These are phyloP conservation scores for Pythium phragmitis DNA, from an alignment of 352 stramenopile species.

Conservation along the genomic window DNA sequence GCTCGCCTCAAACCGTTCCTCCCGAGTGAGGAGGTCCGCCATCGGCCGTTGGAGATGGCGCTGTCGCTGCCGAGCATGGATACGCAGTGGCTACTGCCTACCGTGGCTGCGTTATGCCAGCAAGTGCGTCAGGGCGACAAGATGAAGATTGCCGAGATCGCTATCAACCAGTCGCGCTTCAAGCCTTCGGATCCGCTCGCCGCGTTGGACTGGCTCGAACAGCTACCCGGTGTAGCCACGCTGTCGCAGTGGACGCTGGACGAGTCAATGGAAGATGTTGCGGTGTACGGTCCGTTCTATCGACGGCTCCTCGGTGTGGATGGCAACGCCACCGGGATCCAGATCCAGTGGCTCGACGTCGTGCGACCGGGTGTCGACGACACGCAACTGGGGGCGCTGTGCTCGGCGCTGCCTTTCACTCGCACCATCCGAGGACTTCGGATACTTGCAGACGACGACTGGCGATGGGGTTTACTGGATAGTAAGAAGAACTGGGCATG, in stretches of 20 bases:
- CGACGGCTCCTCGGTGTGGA: slow-evolving; percentile 7
- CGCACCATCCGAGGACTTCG: neutral
- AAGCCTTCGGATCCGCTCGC: slow-evolving; percentile 3
- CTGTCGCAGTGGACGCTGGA: slow-evolving; percentile 18
- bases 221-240: neutral
- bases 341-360: slow-evolving; percentile 7
- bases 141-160: slow-evolving; percentile 5
- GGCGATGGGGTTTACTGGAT: neutral
- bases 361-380: neutral
- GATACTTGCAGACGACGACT: neutral
- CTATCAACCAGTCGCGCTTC: slow-evolving; percentile 11
- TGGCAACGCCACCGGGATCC: neutral
- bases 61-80: slow-evolving; percentile 20
- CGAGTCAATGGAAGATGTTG: slow-evolving; percentile 2
- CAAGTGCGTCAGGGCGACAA: neutral
- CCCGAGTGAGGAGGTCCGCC: neutral
- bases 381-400: neutral
- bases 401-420: slow-evolving; percentile 7
- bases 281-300: slow-evolving; percentile 1
- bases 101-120: neutral
- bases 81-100: slow-evolving; percentile 14
- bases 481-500: neutral
- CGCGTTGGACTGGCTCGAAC: slow-evolving; percentile 3
- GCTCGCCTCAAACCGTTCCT: slow-evolving; percentile 2
- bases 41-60: slow-evolving; percentile 1